These are phyloP conservation scores for Arthrobotrys pseudoclavata DNA, from an alignment of 2,329 filamentous ascomycete species.

Conservation along the genomic window DNA sequence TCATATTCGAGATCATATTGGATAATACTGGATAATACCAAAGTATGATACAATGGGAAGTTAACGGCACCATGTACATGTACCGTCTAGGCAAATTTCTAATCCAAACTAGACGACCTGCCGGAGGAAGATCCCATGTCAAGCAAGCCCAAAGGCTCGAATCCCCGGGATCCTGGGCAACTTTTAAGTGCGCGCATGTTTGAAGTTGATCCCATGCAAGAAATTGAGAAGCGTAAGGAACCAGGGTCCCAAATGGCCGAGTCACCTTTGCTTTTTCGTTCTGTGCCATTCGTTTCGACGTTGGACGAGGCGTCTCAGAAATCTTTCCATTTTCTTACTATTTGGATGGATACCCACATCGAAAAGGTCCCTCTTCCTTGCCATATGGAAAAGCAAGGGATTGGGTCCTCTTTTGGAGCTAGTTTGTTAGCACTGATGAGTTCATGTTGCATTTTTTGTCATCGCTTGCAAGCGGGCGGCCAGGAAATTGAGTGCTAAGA, in stretches of 20 bases:
- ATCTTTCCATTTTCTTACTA: constrained; percentile 40
- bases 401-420: constrained; percentile 50
- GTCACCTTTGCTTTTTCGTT: constrained; percentile 39
- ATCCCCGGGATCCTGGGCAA: constrained; percentile 41
- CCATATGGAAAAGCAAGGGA: constrained; percentile 52
- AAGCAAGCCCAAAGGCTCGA: constrained; percentile 34
- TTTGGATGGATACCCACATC: constrained; percentile 38
- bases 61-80: constrained; percentile 20
- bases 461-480: constrained; percentile 56
- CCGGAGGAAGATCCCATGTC: constrained; percentile 45
- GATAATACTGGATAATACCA: too few species aligned
- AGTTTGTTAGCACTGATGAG: constrained; percentile 51
- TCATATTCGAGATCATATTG: too few species aligned
- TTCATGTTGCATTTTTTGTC: constrained; percentile 58
- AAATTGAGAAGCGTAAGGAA: constrained; percentile 51
- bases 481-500: constrained; percentile 38
- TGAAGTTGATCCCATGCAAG: constrained; percentile 58
- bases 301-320: constrained; percentile 51
- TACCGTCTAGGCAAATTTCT: constrained; percentile 12
- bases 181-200: constrained; percentile 56
- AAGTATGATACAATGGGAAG: too few species aligned
- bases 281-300: constrained; percentile 40
- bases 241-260: constrained; percentile 40
- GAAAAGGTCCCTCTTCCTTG: constrained; percentile 27
- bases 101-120: constrained; percentile 22